Conservation (phyloP, 202 grass and related monocot genomes). For the Panicum hallii region DNA sequence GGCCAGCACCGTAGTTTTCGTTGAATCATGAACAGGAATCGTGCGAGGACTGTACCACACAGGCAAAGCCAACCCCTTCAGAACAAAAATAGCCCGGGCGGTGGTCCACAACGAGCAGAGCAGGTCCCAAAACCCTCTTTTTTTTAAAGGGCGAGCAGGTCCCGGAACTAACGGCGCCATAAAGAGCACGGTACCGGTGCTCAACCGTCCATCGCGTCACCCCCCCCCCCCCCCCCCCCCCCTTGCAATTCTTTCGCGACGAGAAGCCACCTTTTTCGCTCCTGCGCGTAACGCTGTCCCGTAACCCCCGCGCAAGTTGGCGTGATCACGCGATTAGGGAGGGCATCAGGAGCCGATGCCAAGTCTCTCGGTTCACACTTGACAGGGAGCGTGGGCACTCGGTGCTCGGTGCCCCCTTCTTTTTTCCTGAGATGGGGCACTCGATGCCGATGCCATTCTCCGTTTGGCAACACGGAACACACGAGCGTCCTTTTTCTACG, state of each 20-base stretch:
- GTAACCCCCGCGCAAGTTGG: not conserved
- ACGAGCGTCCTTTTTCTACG: not conserved
- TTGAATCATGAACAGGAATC: too few relatives aligned
- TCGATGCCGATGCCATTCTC: not conserved
- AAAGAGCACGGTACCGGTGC: not conserved
- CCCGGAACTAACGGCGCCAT: conserved; percentile 3
- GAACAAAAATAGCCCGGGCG: too few relatives aligned
- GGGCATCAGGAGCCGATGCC: not conserved
- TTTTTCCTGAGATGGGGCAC: not conserved
- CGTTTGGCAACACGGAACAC: not conserved
- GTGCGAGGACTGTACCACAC: too few relatives aligned
- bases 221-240: too few relatives aligned
- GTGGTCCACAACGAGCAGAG: too few relatives aligned
- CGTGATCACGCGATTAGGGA: not conserved
- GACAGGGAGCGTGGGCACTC: not conserved
- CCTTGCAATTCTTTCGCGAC: not conserved
- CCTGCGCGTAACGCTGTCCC: not conserved
- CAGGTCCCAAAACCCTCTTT: too few relatives aligned
- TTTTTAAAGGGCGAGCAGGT: not conserved
- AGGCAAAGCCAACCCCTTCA: too few relatives aligned
- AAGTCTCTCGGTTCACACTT: not conserved
- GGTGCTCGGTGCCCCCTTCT: not conserved
- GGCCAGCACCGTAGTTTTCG: too few relatives aligned
- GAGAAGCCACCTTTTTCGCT: not conserved
- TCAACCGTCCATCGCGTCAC: not conserved